Evolutionary conservation across 164 flowering plant genomes (phyloP), one percentile per base, ranked within the genome.

Genomic region (Chimonanthus praecox): DNA sequence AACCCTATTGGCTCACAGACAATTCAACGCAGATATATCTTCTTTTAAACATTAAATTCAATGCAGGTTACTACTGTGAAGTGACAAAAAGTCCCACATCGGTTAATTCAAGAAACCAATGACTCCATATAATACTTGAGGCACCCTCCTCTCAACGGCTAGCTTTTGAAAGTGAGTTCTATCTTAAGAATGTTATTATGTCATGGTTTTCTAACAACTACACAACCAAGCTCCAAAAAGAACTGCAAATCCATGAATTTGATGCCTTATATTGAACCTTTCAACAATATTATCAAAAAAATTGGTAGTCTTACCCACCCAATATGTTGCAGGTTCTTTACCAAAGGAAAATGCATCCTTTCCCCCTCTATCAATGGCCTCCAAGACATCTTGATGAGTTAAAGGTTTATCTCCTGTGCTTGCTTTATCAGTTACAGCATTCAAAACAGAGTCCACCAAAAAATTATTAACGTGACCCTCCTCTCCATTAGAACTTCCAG

Each of bases 311-410:
- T 33, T 33, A 48, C 89, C 66, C 69, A 94, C 99, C 97, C 97
- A 92, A 76, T 94, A 94, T 10, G 97, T 89, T 68, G 97, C 91
- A 16, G 97, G 92, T 64, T 77, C 75, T 18, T 78, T 64, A 73
- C 89, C 90, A 82, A 89, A 89, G 72, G 80, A 74, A 82, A 78
- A 80, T 47, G 89, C 89, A 78, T 79, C 84, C 71, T 87, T 84
- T 8, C 92, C 97, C 7, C 99, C 97, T 90, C 97, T 84, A 76
- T 92, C 97, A 82, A 94, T 90, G 63, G 98, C 99, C 64, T 82
- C 80, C 77, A 95, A 74, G 9, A 95, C 85, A 79, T 83, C 87
- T 79, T 80, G 83, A 49, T 72, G 64, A 2, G 82, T 84, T 70
- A 88, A 80, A 16, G 79, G 71, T 65, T 82, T 63, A 64, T 80